Evolutionary conservation across 2,329 filamentous ascomycete species (phyloP).

Genomic region (Apiospora rasikravindrae): DNA sequence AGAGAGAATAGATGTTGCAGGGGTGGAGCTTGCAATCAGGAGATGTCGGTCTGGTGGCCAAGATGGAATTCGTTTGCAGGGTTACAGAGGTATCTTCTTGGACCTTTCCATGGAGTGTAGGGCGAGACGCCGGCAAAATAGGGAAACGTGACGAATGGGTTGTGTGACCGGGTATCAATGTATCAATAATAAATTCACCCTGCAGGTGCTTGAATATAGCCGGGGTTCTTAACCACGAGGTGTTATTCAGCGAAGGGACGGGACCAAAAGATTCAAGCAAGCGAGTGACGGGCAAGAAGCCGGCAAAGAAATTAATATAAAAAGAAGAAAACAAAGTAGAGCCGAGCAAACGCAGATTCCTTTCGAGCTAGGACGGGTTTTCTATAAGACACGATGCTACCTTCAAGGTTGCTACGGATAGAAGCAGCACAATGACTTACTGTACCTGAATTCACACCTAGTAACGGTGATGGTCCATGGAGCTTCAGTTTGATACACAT

Average conservation of each 20-base stretch:
- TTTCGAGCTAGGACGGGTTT: slow-evolving; percentile 13
- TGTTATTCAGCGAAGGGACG: slow-evolving; percentile 32
- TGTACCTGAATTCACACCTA: background rate
- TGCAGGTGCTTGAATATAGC: slow-evolving; percentile 34
- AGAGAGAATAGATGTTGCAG: slow-evolving; percentile 3
- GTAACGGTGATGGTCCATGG: background rate
- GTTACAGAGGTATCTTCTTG: slow-evolving; percentile 1
- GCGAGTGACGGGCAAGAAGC: slow-evolving; percentile 22
- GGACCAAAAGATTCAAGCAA: slow-evolving; percentile 27
- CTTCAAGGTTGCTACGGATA: background rate
- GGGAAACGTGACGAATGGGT: slow-evolving; percentile 31
- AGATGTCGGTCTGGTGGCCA: slow-evolving; percentile 8
- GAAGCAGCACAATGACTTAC: background rate
- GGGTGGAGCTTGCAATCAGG: slow-evolving; percentile 1
- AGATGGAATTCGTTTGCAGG: slow-evolving; percentile 10
- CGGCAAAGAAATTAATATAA: background rate
- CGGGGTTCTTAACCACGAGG: slow-evolving; percentile 30
- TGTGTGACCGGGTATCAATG: slow-evolving; percentile 30
- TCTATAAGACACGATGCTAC: slow-evolving; percentile 23
- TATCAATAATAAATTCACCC: slow-evolving; percentile 20
- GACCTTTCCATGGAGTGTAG: background rate
- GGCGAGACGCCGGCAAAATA: slow-evolving; percentile 15
- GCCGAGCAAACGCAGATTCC: background rate
- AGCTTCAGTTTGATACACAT: background rate
- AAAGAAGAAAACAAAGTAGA: slow-evolving; percentile 18